Percentiles rank a stretch among this genome's conserved stretches.
phyloP scores from a whole-genome alignment of 2,329 filamentous ascomycete species.

The Arachnomyces sp. region DNA sequence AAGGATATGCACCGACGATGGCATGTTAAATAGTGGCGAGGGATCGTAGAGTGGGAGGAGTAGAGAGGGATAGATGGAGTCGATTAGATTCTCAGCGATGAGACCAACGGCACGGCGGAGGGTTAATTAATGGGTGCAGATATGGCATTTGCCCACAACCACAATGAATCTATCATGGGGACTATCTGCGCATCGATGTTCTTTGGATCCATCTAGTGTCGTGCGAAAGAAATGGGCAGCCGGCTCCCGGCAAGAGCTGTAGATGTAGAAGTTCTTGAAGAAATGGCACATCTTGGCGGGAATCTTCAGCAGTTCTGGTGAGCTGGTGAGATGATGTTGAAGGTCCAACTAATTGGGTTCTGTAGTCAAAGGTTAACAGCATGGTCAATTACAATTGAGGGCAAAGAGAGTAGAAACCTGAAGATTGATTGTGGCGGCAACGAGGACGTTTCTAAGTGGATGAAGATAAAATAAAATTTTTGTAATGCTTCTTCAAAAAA shows the following conservation, averaged over 20 bases:
- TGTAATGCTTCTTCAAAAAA: no score
- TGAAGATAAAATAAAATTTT: no score
- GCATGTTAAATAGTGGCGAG: not conserved
- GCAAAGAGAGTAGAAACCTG: conserved; percentile 27
- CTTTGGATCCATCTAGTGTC: conserved; percentile 57
- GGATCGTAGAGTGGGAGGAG: not conserved
- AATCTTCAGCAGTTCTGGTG: conserved; percentile 6
- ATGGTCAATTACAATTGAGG: conserved; percentile 17
- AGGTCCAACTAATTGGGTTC: not conserved
- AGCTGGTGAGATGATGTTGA: conserved; percentile 4
- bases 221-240: conserved; percentile 65
- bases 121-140: conserved; percentile 36
- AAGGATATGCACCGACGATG: no score
- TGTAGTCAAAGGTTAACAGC: not conserved
- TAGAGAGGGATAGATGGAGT: not conserved
- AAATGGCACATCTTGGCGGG: conserved; percentile 49
- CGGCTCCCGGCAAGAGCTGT: conserved; percentile 62
- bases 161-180: conserved; percentile 71
- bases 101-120: not conserved
- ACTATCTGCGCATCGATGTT: conserved; percentile 52
- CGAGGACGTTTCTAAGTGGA: no score
- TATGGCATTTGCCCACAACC: conserved; percentile 54
- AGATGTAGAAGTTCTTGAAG: conserved; percentile 71
- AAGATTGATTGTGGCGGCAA: no score
- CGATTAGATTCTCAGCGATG: no score